Evolutionary conservation across 1,139 yeast species (phyloP).

Genomic region (Zygosaccharomyces pseudobailii): DNA sequence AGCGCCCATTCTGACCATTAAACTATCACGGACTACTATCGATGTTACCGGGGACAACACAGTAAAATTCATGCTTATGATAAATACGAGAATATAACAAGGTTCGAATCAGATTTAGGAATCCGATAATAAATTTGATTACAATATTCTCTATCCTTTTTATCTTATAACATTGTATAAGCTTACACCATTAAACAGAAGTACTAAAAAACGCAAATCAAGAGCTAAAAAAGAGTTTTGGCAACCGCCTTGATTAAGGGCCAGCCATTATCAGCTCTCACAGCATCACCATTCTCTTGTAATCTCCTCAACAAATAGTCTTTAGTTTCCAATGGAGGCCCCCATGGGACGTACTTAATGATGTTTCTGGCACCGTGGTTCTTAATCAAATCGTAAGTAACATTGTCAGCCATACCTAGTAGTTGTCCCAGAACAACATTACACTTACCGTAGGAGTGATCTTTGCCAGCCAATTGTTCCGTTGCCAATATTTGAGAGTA

Average conservation of each 20-base stretch:
- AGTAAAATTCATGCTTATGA: no score
- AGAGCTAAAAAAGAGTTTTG: constrained; percentile 35
- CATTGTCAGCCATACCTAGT: constrained; percentile 92
- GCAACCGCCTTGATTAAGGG: constrained; percentile 59
- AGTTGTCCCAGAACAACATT: constrained; percentile 86
- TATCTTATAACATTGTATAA: not conserved
- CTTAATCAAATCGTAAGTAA: constrained; percentile 68
- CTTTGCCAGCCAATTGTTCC: constrained; percentile 40
- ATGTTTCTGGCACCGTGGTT: constrained; percentile 66
- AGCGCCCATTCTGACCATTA: constrained; percentile 38
- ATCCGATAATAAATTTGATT: not conserved
- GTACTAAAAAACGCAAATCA: not conserved
- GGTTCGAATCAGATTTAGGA: no score
- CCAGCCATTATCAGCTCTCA: constrained; percentile 82
- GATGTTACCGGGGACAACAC: not conserved
- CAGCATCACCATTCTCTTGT: constrained; percentile 97
- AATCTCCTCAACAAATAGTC: constrained; percentile 85
- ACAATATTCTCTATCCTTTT: not conserved
- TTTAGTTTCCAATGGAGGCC: constrained; percentile 91
- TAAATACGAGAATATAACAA: no score
- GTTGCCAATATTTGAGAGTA: constrained; percentile 74
- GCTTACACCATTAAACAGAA: not conserved
- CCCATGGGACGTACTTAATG: constrained; percentile 97
- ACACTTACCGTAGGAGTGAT: constrained; percentile 40
- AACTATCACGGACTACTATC: constrained; percentile 33